Percentiles rank a stretch among this genome's conserved stretches.
These are phyloP conservation scores for Rutstroemia sydowiana DNA, from an alignment of 2,329 filamentous ascomycete genomes.

Conservation along the genomic window DNA sequence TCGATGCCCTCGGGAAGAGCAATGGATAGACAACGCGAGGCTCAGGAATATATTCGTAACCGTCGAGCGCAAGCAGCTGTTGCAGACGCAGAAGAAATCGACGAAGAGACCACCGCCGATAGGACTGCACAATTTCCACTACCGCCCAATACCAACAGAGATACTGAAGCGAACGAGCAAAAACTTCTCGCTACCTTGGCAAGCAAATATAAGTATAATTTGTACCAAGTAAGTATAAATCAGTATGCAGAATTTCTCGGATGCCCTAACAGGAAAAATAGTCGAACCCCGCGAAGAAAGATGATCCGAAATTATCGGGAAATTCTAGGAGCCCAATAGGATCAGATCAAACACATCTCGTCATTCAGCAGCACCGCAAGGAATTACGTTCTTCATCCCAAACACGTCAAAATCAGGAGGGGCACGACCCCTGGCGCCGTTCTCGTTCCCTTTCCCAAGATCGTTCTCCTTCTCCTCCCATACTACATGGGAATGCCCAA, in stretches of 20 bases:
- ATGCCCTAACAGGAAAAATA: background rate
- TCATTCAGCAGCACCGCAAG: conserved; percentile 5
- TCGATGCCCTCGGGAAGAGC: conserved; percentile 5
- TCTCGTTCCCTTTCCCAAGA: conserved; percentile 5
- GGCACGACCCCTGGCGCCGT: conserved; percentile 7
- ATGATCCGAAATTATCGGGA: background rate
- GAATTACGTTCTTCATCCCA: background rate
- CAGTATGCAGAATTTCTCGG: background rate
- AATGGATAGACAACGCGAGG: conserved; percentile 9
- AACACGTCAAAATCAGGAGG: conserved; percentile 9
- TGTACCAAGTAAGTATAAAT: conserved; percentile 5
- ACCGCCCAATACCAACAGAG: conserved; percentile 4
- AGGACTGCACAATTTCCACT: conserved; percentile 5
- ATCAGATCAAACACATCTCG: conserved; percentile 3
- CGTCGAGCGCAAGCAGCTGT: conserved; percentile 8
- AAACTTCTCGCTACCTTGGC: conserved; percentile 6
- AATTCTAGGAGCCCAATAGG: conserved; percentile 6
- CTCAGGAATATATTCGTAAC: conserved; percentile 10
- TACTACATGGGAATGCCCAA: background rate
- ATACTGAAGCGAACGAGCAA: conserved; percentile 9
- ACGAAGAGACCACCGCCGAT: conserved; percentile 1
- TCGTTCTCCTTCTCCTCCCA: conserved; percentile 4
- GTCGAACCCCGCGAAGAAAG: background rate
- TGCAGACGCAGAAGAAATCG: conserved; percentile 1
- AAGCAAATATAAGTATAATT: conserved; percentile 10